Evolutionary conservation across 2,329 filamentous ascomycete species (phyloP), one percentile per base, ranked within the genome.

Genomic region (Colletotrichum sp.): DNA sequence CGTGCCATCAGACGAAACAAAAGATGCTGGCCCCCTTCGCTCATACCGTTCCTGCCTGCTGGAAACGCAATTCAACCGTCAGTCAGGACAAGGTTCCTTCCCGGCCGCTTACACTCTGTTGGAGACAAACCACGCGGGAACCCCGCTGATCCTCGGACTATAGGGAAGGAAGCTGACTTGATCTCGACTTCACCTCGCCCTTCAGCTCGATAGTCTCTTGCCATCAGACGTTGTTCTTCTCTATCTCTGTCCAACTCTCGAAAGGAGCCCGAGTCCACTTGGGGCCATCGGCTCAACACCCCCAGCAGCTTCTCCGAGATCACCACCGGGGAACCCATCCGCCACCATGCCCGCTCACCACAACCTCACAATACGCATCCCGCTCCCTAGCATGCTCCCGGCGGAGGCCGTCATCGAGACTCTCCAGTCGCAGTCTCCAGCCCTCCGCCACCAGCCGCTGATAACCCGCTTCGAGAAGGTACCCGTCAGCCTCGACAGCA

Each of bases 391-490:
- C 36, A 80, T 79, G 55, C 79, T 88, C 24, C 78, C 85, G 8
- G 86, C 87, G 0, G 76, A 81, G 10, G 80, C 81, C 55, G 84
- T 88, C 73, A 57, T 89, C 77, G 80, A 81, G 30, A 80, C 83
- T 15, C 82, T 89, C 5, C 86, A 88, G 55, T 81, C 84, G 65
- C 85, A 85, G 77, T 81, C 82, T 52, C 84, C 87, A 39, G 83
- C 88, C 76, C 87, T 89, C 79, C 81, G 78, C 77, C 84, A 87
- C 77, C 85, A 87, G 32, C 82, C 82, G 76, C 80, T 85, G 49
- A 81, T 86, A 36, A 82, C 79, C 7, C 79, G 81, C 39, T 88
- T 81, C 78, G 81, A 84, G 60, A 82, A 83, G 49, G 82, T 84
- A 13, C 76, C 82, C 57, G 79, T 85, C 28, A 77, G 81, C n/a